phyloP scores from a whole-genome alignment of 2,329 filamentous ascomycete genomes.

The Penicillium polonicum region DNA sequence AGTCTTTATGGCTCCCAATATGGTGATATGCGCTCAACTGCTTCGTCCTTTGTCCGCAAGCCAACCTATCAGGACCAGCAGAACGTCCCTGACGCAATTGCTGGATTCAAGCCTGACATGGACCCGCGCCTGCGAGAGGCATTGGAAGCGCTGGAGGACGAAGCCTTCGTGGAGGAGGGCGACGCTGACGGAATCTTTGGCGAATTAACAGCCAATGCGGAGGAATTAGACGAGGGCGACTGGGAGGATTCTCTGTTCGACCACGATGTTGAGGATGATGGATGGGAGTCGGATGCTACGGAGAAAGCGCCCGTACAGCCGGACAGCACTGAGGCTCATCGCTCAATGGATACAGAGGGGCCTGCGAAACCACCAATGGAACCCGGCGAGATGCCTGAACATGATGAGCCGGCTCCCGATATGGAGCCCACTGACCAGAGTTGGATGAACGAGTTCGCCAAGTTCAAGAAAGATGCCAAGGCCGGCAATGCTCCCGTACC shows the following conservation, averaged over 20 bases:
- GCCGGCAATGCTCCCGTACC: slow-evolving; percentile 38
- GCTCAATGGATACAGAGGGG: slow-evolving; percentile 42
- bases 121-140: slow-evolving; percentile 88
- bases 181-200: slow-evolving; percentile 83
- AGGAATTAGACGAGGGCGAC: slow-evolving; percentile 73
- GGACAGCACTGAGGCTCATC: slow-evolving; percentile 22
- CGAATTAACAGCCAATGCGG: slow-evolving; percentile 62
- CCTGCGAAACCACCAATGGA: slow-evolving; percentile 22
- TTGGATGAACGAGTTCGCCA: slow-evolving; percentile 90
- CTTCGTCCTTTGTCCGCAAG: slow-evolving; percentile 74
- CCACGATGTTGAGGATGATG: slow-evolving; percentile 64
- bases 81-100: slow-evolving; percentile 83
- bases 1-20: slow-evolving; percentile 48
- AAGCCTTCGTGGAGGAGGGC: slow-evolving; percentile 78
- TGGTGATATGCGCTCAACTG: slow-evolving; percentile 38
- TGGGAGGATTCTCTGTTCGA: slow-evolving; percentile 65
- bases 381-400: slow-evolving; percentile 37
- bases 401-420: slow-evolving; percentile 42
- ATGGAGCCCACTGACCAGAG: slow-evolving; percentile 66
- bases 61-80: slow-evolving; percentile 90
- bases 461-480: slow-evolving; percentile 80
- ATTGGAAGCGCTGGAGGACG: slow-evolving; percentile 89
- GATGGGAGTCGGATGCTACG: slow-evolving; percentile 94
- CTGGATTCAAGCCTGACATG: slow-evolving; percentile 97
- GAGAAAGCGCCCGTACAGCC: slow-evolving; percentile 64